Evolutionary conservation across 1,284 basidiomycete species (phyloP).

Genomic region (Cerrena zonata): DNA sequence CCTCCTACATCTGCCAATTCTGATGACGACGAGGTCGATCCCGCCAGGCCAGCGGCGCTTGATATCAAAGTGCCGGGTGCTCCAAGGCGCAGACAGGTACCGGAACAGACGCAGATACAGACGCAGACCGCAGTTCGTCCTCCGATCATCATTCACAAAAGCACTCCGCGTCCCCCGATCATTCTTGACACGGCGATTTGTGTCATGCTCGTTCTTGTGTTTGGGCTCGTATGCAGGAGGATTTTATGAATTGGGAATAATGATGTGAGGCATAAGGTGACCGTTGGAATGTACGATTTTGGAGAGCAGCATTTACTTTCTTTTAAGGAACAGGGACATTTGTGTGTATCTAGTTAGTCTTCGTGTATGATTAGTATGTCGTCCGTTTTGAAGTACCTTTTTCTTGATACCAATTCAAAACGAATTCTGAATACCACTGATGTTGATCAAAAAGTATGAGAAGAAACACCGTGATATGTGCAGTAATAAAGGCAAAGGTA

Average conservation of each 20-base stretch:
- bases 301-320: background rate
- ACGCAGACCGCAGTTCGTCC: conserved; percentile 13
- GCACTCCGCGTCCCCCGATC: conserved; percentile 44
- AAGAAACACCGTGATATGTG: too few species aligned
- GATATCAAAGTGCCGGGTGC: background rate
- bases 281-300: background rate
- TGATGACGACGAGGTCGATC: background rate
- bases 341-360: background rate
- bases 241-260: conserved; percentile 40
- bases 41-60: background rate
- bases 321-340: background rate
- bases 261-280: background rate
- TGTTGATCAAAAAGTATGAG: too few species aligned
- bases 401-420: too few species aligned
- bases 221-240: conserved; percentile 57
- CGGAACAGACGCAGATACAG: too few species aligned
- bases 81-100: too few species aligned
- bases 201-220: conserved; percentile 56
- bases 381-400: too few species aligned
- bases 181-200: conserved; percentile 65
- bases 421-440: too few species aligned
- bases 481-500: background rate
- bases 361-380: background rate
- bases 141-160: conserved; percentile 14
- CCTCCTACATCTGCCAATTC: background rate